Evolutionary conservation across 257 asterid genomes (phyloP).

Genomic region (Cinchona pubescens): DNA sequence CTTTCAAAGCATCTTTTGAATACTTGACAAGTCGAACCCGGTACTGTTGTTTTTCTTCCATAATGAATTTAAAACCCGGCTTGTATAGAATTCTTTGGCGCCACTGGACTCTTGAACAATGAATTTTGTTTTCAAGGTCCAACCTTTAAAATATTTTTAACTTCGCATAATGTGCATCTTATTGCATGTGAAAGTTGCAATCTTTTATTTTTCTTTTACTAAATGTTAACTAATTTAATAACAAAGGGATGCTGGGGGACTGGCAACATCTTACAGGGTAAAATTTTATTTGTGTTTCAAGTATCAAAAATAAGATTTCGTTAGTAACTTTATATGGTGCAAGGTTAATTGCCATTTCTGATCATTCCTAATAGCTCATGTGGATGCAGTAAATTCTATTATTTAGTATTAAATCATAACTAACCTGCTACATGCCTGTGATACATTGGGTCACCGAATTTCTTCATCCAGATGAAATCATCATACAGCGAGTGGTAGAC

Average conservation of each 20-base stretch:
- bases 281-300: background rate
- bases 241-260: background rate
- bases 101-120: background rate
- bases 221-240: background rate
- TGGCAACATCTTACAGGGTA: background rate
- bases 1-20: background rate
- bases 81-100: background rate
- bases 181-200: background rate
- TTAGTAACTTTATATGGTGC: background rate
- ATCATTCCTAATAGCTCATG: background rate
- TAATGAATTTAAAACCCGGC: background rate
- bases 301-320: background rate
- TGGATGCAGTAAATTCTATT: slow-evolving; percentile 1
- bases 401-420: slow-evolving; percentile 13
- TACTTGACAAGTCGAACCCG: background rate
- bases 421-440: slow-evolving; percentile 77
- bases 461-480: slow-evolving; percentile 81
- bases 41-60: background rate
- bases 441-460: slow-evolving; percentile 82
- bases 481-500: slow-evolving; percentile 87
- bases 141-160: background rate
- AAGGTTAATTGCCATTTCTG: background rate
- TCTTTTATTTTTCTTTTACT: background rate
- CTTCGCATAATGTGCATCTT: background rate
- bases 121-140: background rate